Evolutionary conservation across 257 asterid genomes (phyloP), one percentile per base, ranked within the genome.

Genomic region (Gentiana straminea): DNA sequence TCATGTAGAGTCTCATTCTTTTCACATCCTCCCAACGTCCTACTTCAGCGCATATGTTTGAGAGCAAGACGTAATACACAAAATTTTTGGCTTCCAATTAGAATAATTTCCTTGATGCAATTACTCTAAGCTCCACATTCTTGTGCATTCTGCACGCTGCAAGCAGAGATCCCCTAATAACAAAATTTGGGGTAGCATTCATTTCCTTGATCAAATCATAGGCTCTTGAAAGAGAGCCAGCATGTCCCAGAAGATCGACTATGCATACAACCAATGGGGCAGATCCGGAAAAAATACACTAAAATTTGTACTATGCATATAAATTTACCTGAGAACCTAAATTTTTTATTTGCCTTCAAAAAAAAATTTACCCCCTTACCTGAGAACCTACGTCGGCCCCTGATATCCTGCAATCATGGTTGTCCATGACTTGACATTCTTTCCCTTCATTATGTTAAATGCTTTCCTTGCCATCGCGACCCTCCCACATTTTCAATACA

Each of bases 401-500:
- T 0, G 1, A 15, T 15, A 15, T 15, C 24, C 24, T 15, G 24
- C 77, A 7, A 79, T 77, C 46, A 41, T 41, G n/a, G 90, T 77
- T 52, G 63, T 74, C 94, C 94, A 81, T 0, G 85, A 71, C 9
- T 62, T 78, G 3, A 61, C 11, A 41, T 68, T 81, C 79, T 76
- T 84, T 63, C 65, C 70, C 1, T 62, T 62, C 75, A 84, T 75
- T 52, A 67, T 74, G 67, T 77, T 70, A 54, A 84, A 82, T 53
- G 79, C 75, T 41, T 58, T 49, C 1, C 79, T 79, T 32, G 91
- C 81, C 11, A 75, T 75, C 35, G 53, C 54, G 35, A 78, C 72
- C 64, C 81, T 83, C 1, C 86, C 91, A 35, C 82, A 84, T 67
- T 80, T 82, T 6, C 84, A 83, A 41, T 84, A 82, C 2, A 79